A percentile compares a stretch with the other conserved stretches of the same genome.
These are phyloP conservation scores for Nannizziopsis barbatae DNA, from an alignment of 2,329 filamentous ascomycete species.

Conservation along the genomic window DNA sequence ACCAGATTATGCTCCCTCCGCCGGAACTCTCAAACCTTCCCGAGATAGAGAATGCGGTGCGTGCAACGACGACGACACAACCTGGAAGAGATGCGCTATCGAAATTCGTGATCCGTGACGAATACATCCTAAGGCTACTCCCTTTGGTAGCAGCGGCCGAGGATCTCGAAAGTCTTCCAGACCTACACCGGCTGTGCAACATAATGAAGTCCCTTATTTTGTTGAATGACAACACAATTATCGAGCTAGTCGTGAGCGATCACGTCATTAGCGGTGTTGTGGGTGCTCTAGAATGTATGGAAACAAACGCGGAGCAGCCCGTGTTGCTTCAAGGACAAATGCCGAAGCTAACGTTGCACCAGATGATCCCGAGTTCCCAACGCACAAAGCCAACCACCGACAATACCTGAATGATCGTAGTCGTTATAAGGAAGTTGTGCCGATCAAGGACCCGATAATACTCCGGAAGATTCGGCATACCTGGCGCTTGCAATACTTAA, in stretches of 20 bases:
- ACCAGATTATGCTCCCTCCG: slow-evolving; percentile 61
- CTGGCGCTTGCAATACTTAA: slow-evolving; percentile 89
- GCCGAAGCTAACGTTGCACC: slow-evolving; percentile 23
- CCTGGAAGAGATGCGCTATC: slow-evolving; percentile 73
- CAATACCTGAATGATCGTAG: slow-evolving; percentile 82
- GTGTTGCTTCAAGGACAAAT: background rate
- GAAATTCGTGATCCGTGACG: slow-evolving; percentile 73
- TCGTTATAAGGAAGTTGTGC: slow-evolving; percentile 91
- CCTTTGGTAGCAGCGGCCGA: slow-evolving; percentile 81
- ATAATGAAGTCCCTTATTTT: slow-evolving; percentile 96
- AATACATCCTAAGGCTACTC: slow-evolving; percentile 78
- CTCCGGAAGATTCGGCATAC: slow-evolving; percentile 90
- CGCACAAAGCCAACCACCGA: slow-evolving; percentile 92
- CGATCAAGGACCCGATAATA: slow-evolving; percentile 71
- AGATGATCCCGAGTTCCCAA: slow-evolving; percentile 93
- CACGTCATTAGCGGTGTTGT: slow-evolving; percentile 83
- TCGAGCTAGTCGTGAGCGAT: slow-evolving; percentile 86
- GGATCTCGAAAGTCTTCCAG: slow-evolving; percentile 73
- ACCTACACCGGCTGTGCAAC: slow-evolving; percentile 85
- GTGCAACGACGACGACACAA: slow-evolving; percentile 61
- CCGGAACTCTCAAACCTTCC: slow-evolving; percentile 71
- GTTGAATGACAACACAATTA: slow-evolving; percentile 87
- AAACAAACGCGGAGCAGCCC: slow-evolving; percentile 6
- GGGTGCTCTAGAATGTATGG: slow-evolving; percentile 73
- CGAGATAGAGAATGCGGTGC: slow-evolving; percentile 77